Percentiles rank a stretch among this genome's conserved stretches.
These are phyloP conservation scores for Leucocoprinus gongylophorus DNA, from an alignment of 1,284 basidiomycete genomes.

Conservation along the genomic window DNA sequence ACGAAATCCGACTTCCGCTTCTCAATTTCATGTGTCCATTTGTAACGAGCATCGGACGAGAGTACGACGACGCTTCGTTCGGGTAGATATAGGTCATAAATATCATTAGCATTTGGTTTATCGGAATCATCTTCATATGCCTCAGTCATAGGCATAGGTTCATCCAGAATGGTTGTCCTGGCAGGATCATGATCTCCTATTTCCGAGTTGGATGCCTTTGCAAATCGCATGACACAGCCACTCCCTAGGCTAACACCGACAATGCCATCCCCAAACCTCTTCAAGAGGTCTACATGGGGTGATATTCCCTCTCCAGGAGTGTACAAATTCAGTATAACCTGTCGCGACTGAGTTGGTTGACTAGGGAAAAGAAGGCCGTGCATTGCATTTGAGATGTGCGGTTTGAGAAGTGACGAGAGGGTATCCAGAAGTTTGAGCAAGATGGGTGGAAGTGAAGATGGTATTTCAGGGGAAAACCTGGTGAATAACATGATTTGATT, in stretches of 20 bases:
- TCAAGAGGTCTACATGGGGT: slow-evolving; percentile 70
- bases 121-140: slow-evolving; percentile 9
- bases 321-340: slow-evolving; percentile 78
- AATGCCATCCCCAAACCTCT: slow-evolving; percentile 74
- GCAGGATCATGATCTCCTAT: neutral
- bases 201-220: slow-evolving; percentile 18
- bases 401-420: slow-evolving; percentile 42
- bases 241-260: slow-evolving; percentile 70
- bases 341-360: slow-evolving; percentile 42
- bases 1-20: slow-evolving; percentile 29
- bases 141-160: neutral
- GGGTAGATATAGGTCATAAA: slow-evolving; percentile 53
- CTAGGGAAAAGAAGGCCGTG: slow-evolving; percentile 50
- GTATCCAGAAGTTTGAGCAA: slow-evolving; percentile 46
- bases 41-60: slow-evolving; percentile 67
- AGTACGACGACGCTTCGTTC: slow-evolving; percentile 64
- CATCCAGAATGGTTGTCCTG: slow-evolving; percentile 4
- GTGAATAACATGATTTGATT: slow-evolving; percentile 80
- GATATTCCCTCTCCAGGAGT: slow-evolving; percentile 73
- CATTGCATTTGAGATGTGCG: slow-evolving; percentile 40
- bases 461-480: slow-evolving; percentile 26
- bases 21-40: slow-evolving; percentile 39
- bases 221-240: slow-evolving; percentile 70
- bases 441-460: slow-evolving; percentile 46
- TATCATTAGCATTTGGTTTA: neutral